Evolutionary conservation across 2,329 filamentous ascomycete genomes (phyloP).

Genomic region (Cladobotryum mycophilum): DNA sequence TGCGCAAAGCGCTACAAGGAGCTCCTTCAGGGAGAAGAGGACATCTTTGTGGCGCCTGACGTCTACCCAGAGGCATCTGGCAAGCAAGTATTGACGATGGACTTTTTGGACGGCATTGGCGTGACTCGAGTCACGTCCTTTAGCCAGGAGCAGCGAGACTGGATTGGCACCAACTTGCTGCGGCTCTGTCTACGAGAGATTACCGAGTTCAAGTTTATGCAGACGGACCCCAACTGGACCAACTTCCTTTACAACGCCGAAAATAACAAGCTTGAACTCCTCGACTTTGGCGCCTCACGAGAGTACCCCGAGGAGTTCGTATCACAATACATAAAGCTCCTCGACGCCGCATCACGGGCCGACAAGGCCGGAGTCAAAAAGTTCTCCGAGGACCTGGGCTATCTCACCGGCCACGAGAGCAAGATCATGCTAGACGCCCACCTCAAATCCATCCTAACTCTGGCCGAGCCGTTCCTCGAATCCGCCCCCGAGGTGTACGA

Average conservation of each 20-base stretch:
- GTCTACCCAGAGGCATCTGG: slow-evolving; percentile 76
- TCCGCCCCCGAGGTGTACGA: slow-evolving; percentile 80
- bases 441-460: slow-evolving; percentile 76
- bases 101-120: slow-evolving; percentile 78
- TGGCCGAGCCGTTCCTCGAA: slow-evolving; percentile 83
- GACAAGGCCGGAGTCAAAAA: slow-evolving; percentile 59
- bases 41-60: slow-evolving; percentile 72
- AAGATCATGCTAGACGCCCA: slow-evolving; percentile 84
- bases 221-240: slow-evolving; percentile 99
- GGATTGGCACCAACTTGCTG: slow-evolving; percentile 92
- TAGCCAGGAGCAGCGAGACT: slow-evolving; percentile 79
- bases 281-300: slow-evolving; percentile 91
- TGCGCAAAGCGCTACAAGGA: slow-evolving; percentile 70
- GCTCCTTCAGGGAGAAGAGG: slow-evolving; percentile 60
- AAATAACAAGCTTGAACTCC: slow-evolving; percentile 70
- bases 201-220: slow-evolving; percentile 94
- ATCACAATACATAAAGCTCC: slow-evolving; percentile 67
- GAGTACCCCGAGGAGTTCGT: slow-evolving; percentile 81
- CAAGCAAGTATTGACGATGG: slow-evolving; percentile 84
- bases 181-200: slow-evolving; percentile 90
- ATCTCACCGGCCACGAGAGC: slow-evolving; percentile 87
- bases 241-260: slow-evolving; percentile 87
- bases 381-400: slow-evolving; percentile 73
- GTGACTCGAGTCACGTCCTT: slow-evolving; percentile 76
- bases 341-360: slow-evolving; percentile 69